Evolutionary conservation across 176 grass and related monocot genomes (phyloP).

Genomic region (Carex scoparia): DNA sequence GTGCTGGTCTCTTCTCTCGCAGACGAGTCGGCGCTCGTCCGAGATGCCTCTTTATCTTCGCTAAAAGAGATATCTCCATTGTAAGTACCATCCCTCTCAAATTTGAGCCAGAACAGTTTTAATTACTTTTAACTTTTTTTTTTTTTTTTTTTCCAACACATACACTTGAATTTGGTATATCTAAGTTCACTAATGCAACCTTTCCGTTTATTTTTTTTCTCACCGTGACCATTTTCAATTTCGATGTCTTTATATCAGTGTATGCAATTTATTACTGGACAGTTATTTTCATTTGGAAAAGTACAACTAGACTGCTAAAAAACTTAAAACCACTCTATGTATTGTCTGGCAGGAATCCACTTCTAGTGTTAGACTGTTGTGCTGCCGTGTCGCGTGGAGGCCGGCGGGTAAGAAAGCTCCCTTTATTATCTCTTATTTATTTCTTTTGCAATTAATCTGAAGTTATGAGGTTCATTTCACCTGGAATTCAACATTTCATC

Average conservation of each 20-base stretch:
- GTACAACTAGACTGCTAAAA: constrained; percentile 2
- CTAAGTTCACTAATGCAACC: constrained; percentile 5
- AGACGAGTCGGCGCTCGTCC: constrained; percentile 59
- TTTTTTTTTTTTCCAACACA: not conserved
- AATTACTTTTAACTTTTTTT: not conserved
- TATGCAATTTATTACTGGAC: not conserved
- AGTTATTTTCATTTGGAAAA: not conserved
- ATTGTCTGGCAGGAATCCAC: constrained; percentile 52
- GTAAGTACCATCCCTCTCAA: constrained; percentile 29
- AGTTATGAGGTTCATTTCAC: not conserved
- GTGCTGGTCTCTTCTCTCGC: constrained; percentile 84
- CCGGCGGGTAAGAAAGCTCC: constrained; percentile 36
- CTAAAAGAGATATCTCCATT: constrained; percentile 80
- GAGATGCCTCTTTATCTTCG: constrained; percentile 66
- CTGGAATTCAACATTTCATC: not conserved
- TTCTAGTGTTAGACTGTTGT: constrained; percentile 76
- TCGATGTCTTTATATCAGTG: not conserved
- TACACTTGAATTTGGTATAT: constrained; percentile 25
- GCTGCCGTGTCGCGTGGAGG: constrained; percentile 63
- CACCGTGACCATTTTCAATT: not conserved
- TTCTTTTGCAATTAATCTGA: not conserved
- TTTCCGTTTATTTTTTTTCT: not conserved
- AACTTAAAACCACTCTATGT: not conserved
- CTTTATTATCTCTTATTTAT: not conserved
- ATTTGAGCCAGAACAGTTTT: not conserved